Evolutionary conservation across 2,329 filamentous ascomycete genomes (phyloP), one percentile per base, ranked within the genome.

Genomic region (Endocalyx cinctus): DNA sequence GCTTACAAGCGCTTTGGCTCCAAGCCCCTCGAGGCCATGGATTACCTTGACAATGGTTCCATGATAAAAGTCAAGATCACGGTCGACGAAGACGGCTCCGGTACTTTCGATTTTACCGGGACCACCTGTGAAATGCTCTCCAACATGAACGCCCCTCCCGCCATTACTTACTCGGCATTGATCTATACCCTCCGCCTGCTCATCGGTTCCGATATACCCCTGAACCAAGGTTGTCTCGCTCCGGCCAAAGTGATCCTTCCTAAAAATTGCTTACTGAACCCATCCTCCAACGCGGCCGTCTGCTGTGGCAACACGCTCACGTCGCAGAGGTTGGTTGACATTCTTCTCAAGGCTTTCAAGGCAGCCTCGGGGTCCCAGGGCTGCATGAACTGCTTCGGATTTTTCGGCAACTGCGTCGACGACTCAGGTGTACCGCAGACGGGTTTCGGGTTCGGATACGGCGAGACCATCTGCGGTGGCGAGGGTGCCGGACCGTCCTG

Each of bases 381-480:
- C n/a, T 82, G 84, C 51, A 83, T 79, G 55, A 89, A 89, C 59
- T 88, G 83, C 1, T 89, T 89, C 48, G 84, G 84, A 33, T 85
- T 85, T 48, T 79, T 78, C 26, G 43, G 45, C 26, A 47, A 45
- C 14, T 59, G 58, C 4, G 40, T 41, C 29, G 38, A 35, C 13
- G 39, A 47, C 14, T 37, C 38, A 6, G 44, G 34, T 10, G 25
- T 27, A 12, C 25, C 37, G 4, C 33, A 45, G 28, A 27, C 17
- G 18, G 45, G 40, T 10, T 43, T 42, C 27, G 82, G 82, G 1
- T 87, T 87, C 51, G 82, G 82, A 17, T 87, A 87, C 64, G 86
- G 86, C 50, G 82, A 87, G 55, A 86, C 82, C 2, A 84, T 87
- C 43, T 77, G 78, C 4, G 82, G 82, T n/a, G 82, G 82, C 0